Percentiles rank a stretch among this genome's conserved stretches.
Evolutionary conservation across 2,329 filamentous ascomycete species (phyloP).

Genomic region (Hypoxylon sp.): DNA sequence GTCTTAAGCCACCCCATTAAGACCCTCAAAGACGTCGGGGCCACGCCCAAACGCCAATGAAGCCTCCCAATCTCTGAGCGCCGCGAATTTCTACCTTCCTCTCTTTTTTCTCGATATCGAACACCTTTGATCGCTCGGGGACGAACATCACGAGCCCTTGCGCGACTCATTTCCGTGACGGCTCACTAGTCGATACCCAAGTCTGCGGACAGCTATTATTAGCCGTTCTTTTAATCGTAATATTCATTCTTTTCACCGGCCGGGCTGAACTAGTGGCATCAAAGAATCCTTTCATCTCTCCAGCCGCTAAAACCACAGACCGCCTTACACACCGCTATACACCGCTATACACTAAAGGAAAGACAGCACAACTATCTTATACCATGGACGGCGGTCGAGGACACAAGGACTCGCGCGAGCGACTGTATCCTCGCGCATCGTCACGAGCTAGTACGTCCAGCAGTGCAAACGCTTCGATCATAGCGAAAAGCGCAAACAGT

Average conservation of each 20-base stretch:
- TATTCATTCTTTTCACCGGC: background rate
- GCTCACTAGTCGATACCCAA: background rate
- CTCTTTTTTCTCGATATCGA: constrained; percentile 13
- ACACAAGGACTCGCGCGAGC: constrained; percentile 39
- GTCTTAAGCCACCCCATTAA: constrained; percentile 28
- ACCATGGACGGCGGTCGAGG: constrained; percentile 39
- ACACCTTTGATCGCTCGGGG: constrained; percentile 4
- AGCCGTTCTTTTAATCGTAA: background rate
- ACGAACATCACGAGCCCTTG: constrained; percentile 2
- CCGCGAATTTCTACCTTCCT: constrained; percentile 10
- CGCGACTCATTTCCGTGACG: background rate
- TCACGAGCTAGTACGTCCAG: constrained; percentile 54
- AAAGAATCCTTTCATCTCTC: background rate
- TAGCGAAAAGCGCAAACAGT: constrained; percentile 53
- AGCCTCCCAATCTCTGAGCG: constrained; percentile 20
- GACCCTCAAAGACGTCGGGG: constrained; percentile 32
- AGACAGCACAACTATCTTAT: background rate
- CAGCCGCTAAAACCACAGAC: no score
- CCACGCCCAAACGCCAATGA: constrained; percentile 21
- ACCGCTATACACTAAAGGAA: no score
- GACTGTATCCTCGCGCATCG: constrained; percentile 50
- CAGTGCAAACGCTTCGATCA: constrained; percentile 52
- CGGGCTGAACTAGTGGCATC: background rate
- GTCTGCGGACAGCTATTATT: background rate
- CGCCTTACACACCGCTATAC: background rate